Conservation (phyloP, 768 basidiomycete genomes). For the Hygrophorus russula region DNA sequence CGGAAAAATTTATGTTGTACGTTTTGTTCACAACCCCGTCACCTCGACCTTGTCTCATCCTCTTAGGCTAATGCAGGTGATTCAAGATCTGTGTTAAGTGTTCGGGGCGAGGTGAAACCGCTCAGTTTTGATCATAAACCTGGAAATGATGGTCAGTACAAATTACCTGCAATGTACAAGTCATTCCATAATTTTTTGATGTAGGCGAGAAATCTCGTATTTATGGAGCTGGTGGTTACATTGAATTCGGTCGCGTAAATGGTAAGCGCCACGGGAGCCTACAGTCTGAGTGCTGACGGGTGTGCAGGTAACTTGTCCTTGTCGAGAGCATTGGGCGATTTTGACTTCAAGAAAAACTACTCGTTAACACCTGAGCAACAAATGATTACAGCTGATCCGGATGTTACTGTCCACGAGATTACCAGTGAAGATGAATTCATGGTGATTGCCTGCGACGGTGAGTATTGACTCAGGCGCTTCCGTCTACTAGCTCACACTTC, state of each 20-base stretch:
- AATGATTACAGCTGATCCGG: conserved; percentile 91
- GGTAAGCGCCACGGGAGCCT: conserved; percentile 34
- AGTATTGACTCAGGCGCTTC: conserved; percentile 12
- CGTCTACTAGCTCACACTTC: conserved; percentile 1
- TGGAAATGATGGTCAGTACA: conserved; percentile 58
- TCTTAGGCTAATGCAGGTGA: conserved; percentile 94
- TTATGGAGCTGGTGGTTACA: conserved; percentile 83
- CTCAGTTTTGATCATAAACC: conserved; percentile 97
- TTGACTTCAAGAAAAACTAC: conserved; percentile 96
- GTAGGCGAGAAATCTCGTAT: conserved; percentile 81
- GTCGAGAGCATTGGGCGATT: conserved; percentile 92
- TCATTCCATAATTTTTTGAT: conserved; percentile 5
- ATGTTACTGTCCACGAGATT: conserved; percentile 71
- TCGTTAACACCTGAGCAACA: conserved; percentile 76
- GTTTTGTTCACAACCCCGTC: conserved; percentile 15
- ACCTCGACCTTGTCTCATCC: background rate
- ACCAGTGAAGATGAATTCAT: conserved; percentile 92
- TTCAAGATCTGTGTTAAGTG: conserved; percentile 79
- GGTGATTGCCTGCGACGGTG: conserved; percentile 95
- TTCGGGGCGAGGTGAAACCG: conserved; percentile 79
- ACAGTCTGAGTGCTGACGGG: conserved; percentile 1
- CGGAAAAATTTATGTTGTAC: conserved; percentile 67
- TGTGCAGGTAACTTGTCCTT: conserved; percentile 83
- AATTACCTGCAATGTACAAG: background rate
- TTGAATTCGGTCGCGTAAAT: conserved; percentile 95